Evolutionary conservation across 78 protist species (phyloP).

Genomic region (Bigelowiella natans): DNA sequence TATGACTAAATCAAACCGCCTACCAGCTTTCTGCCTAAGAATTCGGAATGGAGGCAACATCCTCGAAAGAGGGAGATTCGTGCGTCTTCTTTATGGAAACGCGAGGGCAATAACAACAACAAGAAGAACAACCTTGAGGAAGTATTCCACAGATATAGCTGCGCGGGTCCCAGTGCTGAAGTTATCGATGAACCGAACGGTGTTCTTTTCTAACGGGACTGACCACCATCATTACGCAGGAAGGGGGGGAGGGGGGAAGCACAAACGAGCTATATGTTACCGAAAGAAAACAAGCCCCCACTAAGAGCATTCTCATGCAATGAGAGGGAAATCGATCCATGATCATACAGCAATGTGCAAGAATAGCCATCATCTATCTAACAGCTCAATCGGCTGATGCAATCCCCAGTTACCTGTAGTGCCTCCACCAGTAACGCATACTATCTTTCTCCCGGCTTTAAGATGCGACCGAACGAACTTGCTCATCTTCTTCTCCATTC

Average conservation of each 20-base stretch:
- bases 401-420: not conserved
- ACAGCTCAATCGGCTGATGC: not conserved
- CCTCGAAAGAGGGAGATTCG: no score
- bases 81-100: no score
- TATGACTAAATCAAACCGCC: no score
- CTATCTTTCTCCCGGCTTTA: not conserved
- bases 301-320: no score
- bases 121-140: not conserved
- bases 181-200: conserved; percentile 5
- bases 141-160: not conserved
- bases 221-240: not conserved
- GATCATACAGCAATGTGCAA: not conserved
- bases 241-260: no score
- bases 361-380: not conserved
- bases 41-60: no score
- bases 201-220: not conserved
- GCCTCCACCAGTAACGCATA: not conserved
- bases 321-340: no score
- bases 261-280: no score
- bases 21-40: no score
- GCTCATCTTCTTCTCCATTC: not conserved
- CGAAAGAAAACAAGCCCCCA: no score
- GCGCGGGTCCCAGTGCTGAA: conserved; percentile 10
- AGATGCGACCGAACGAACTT: not conserved
- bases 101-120: no score